Evolutionary conservation across 140 eudicot species (phyloP).

Genomic region (Stevia rebaudiana): DNA sequence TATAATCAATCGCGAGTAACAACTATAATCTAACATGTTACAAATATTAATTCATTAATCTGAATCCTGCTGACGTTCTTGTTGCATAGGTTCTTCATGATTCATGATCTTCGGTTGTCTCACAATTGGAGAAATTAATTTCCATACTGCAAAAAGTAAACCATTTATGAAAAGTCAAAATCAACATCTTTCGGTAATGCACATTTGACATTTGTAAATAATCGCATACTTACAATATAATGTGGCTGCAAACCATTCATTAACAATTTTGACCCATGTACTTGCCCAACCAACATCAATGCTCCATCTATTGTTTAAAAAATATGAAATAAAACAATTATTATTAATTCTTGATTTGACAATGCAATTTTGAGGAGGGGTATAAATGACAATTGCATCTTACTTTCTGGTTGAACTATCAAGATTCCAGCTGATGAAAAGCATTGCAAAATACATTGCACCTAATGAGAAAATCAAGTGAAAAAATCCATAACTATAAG

Average conservation of each 20-base stretch:
- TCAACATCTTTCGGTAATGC: background rate
- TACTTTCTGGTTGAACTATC: conserved; percentile 73
- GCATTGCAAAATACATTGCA: conserved; percentile 97
- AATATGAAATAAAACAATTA: background rate
- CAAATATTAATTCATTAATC: conserved; percentile 10
- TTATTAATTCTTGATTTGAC: background rate
- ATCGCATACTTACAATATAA: conserved; percentile 56
- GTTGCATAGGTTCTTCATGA: conserved; percentile 48
- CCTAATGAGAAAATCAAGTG: conserved; percentile 88
- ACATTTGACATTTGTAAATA: background rate
- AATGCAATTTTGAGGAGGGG: background rate
- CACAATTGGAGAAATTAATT: conserved; percentile 72
- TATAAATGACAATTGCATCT: conserved; percentile 12
- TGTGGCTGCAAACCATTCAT: conserved; percentile 99
- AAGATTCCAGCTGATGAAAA: conserved; percentile 87
- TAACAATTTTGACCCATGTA: conserved; percentile 93
- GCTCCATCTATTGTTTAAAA: conserved; percentile 62
- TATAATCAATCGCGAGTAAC: background rate
- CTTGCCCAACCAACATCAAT: conserved; percentile 99
- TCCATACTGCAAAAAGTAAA: conserved; percentile 70
- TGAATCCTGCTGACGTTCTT: conserved; percentile 27
- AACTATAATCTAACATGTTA: conserved; percentile 19
- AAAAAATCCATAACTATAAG: conserved; percentile 86
- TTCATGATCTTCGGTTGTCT: conserved; percentile 59
- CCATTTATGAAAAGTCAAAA: conserved; percentile 6